These are phyloP conservation scores for Trametes cinnabarina DNA, from an alignment of 768 basidiomycete species.

Conservation along the genomic window DNA sequence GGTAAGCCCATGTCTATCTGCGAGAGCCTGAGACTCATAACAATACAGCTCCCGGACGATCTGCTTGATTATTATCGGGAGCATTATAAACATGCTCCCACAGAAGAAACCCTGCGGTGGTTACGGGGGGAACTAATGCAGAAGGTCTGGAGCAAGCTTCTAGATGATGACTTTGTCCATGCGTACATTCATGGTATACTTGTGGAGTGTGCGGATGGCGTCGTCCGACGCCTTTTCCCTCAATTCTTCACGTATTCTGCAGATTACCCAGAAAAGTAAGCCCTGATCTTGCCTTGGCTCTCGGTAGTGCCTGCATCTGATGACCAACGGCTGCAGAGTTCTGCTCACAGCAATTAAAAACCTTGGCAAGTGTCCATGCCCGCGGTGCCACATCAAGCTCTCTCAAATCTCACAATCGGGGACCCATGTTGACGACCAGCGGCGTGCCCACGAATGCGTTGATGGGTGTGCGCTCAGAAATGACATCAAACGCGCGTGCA, in stretches of 20 bases:
- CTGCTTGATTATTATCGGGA: slow-evolving; percentile 30
- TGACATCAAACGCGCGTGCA: slow-evolving; percentile 4
- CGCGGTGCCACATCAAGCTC: slow-evolving; percentile 35
- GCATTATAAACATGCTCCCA: slow-evolving; percentile 9
- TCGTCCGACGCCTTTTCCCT: slow-evolving; percentile 24
- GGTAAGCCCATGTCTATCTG: slow-evolving; percentile 18
- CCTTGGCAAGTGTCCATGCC: slow-evolving; percentile 40
- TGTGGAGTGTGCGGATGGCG: slow-evolving; percentile 27
- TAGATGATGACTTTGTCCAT: slow-evolving; percentile 25
- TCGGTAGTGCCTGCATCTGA: too few species aligned
- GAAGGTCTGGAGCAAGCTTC: slow-evolving; percentile 23
- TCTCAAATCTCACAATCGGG: slow-evolving; percentile 32
- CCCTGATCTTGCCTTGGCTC: not conserved
- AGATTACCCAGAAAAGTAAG: slow-evolving; percentile 38
- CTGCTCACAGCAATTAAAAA: slow-evolving; percentile 38
- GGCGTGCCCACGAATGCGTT: not conserved
- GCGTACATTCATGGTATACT: slow-evolving; percentile 28
- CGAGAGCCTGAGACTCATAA: not conserved
- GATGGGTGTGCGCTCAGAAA: too few species aligned
- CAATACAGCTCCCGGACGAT: slow-evolving; percentile 28
- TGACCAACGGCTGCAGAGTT: slow-evolving; percentile 24
- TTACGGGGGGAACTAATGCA: slow-evolving; percentile 33
- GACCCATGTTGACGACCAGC: not conserved
- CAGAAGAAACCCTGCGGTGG: slow-evolving; percentile 28
- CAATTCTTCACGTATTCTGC: slow-evolving; percentile 30